Evolutionary conservation across 495 filamentous ascomycete species (phyloP).

Genomic region (Pseudevernia furfuracea): DNA sequence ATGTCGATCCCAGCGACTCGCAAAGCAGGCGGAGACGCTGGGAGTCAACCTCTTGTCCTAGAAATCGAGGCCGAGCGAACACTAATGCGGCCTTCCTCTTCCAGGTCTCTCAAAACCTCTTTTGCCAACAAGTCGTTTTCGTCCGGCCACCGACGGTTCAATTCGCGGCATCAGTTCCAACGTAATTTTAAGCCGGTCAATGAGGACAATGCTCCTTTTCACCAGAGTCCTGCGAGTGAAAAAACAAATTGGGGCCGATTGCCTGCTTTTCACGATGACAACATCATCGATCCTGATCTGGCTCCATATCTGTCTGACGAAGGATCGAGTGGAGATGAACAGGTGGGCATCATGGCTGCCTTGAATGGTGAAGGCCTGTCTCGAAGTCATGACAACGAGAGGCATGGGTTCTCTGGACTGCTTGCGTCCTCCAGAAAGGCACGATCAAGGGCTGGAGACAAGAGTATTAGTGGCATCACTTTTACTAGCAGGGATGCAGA

Average conservation of each 20-base stretch:
- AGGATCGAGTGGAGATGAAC: conserved; percentile 84
- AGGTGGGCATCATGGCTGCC: conserved; percentile 75
- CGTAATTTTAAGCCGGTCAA: conserved; percentile 52
- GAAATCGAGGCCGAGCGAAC: conserved; percentile 74
- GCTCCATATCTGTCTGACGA: conserved; percentile 94
- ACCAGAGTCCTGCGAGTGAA: conserved; percentile 61
- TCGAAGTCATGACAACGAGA: conserved; percentile 49
- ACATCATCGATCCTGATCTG: conserved; percentile 94
- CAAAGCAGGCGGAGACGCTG: conserved; percentile 70
- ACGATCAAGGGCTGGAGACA: conserved; percentile 63
- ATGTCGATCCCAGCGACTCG: conserved; percentile 88
- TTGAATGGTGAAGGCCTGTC: conserved; percentile 47
- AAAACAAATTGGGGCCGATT: conserved; percentile 55
- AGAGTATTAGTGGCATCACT: conserved; percentile 54
- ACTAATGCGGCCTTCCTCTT: conserved; percentile 77
- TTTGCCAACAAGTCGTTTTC: conserved; percentile 61
- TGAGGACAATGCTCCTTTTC: conserved; percentile 84
- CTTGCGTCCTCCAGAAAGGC: conserved; percentile 63
- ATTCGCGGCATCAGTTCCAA: conserved; percentile 62
- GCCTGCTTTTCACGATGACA: conserved; percentile 92
- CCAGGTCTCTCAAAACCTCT: conserved; percentile 80
- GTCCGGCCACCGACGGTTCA: conserved; percentile 68
- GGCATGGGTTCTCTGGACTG: conserved; percentile 44
- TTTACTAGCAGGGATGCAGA: conserved; percentile 55
- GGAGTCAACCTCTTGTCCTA: conserved; percentile 77